Evolutionary conservation across 2,329 filamentous ascomycete species (phyloP).

Genomic region (Grosmannia penicillata): DNA sequence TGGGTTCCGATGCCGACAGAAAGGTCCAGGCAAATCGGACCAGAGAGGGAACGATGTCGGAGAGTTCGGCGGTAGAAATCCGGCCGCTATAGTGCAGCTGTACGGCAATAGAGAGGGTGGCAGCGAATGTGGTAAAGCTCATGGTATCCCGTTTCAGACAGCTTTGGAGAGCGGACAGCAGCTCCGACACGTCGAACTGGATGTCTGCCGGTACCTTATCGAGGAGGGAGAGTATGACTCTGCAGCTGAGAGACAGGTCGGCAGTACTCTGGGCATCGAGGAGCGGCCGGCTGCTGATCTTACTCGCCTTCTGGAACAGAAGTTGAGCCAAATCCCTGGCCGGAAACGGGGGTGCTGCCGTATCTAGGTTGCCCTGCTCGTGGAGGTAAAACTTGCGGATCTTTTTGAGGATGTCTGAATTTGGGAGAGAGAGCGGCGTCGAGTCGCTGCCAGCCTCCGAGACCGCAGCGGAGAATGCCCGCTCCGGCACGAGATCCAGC

Average conservation of each 20-base stretch:
- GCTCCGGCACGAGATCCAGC: constrained; percentile 48
- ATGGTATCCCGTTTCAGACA: constrained; percentile 26
- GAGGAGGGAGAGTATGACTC: constrained; percentile 42
- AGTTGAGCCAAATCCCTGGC: constrained; percentile 42
- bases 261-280: constrained; percentile 23
- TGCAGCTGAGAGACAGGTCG: constrained; percentile 41
- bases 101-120: constrained; percentile 41
- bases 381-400: constrained; percentile 54
- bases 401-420: constrained; percentile 40
- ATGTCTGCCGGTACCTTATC: constrained; percentile 33
- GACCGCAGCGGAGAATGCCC: constrained; percentile 34
- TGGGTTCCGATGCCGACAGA: constrained; percentile 67
- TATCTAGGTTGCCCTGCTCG: constrained; percentile 56
- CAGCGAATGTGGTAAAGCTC: constrained; percentile 41
- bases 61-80: constrained; percentile 37
- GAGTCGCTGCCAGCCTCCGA: constrained; percentile 14
- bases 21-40: constrained; percentile 65
- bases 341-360: constrained; percentile 42
- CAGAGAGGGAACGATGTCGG: constrained; percentile 49
- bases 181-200: constrained; percentile 27
- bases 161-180: constrained; percentile 36
- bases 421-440: constrained; percentile 16
- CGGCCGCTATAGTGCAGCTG: constrained; percentile 40
- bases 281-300: constrained; percentile 33
- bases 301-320: constrained; percentile 45